These are phyloP conservation scores for Aureobasidium sp. DNA, from an alignment of 2,329 filamentous ascomycete species.

Conservation along the genomic window DNA sequence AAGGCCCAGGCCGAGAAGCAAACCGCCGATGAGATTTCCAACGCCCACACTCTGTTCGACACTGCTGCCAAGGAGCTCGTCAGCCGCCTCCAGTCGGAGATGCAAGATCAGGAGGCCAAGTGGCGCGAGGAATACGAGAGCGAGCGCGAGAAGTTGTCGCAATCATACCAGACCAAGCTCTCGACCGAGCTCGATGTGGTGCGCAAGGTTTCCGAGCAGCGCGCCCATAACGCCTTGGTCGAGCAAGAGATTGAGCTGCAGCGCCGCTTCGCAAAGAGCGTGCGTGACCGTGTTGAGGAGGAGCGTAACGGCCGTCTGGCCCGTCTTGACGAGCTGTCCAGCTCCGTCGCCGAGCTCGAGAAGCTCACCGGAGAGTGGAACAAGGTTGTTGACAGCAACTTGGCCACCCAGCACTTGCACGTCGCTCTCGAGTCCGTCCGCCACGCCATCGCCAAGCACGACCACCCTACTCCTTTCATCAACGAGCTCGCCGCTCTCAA, in stretches of 20 bases:
- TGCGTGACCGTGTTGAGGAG: conserved; percentile 74
- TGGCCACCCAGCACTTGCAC: conserved; percentile 92
- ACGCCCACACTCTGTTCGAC: conserved; percentile 72
- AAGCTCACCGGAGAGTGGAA: conserved; percentile 85
- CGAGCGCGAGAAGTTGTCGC: conserved; percentile 73
- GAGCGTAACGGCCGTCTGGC: conserved; percentile 83
- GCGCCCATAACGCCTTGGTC: conserved; percentile 73
- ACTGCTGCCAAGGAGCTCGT: conserved; percentile 82
- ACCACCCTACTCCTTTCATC: conserved; percentile 72
- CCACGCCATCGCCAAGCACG: conserved; percentile 67
- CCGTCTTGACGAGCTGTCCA: conserved; percentile 73
- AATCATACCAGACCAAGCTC: conserved; percentile 73
- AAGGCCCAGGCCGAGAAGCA: conserved; percentile 62
- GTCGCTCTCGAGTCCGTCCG: conserved; percentile 92
- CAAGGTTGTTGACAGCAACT: conserved; percentile 78
- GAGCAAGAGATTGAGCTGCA: conserved; percentile 89
- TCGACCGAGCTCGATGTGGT: conserved; percentile 72
- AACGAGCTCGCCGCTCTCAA: conserved; percentile 90
- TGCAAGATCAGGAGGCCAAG: conserved; percentile 69
- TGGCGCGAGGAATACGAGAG: conserved; percentile 85
- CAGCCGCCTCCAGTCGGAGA: conserved; percentile 74
- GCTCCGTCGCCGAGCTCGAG: conserved; percentile 75
- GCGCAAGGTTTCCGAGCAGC: conserved; percentile 73
- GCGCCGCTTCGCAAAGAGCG: conserved; percentile 70
- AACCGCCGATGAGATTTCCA: conserved; percentile 67